phyloP scores from a whole-genome alignment of 1,284 basidiomycete genomes.

The Caloboletus inedulis region DNA sequence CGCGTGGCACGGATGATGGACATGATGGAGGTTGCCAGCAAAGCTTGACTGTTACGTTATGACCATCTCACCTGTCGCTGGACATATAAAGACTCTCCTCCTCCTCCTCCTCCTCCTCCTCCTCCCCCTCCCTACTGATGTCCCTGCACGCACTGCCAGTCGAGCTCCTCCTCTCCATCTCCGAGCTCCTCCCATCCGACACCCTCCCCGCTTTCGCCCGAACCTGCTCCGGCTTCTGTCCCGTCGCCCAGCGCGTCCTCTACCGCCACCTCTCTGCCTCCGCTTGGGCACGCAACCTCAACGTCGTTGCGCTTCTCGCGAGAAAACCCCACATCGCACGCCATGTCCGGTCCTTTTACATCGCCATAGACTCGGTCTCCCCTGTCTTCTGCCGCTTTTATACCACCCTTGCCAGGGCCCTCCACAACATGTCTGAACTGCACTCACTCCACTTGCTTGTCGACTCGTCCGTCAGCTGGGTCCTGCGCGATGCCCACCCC shows the following conservation, averaged over 20 bases:
- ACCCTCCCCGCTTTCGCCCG: slow-evolving; percentile 49
- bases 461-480: slow-evolving; percentile 49
- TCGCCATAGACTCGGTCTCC: slow-evolving; percentile 45
- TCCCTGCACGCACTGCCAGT: slow-evolving; percentile 43
- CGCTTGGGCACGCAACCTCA: slow-evolving; percentile 42
- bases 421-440: slow-evolving; percentile 57
- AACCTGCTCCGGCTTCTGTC: slow-evolving; percentile 41
- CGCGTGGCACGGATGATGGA: slow-evolving; percentile 2
- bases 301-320: slow-evolving; percentile 54
- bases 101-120: not conserved
- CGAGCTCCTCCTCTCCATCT: slow-evolving; percentile 53
- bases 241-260: slow-evolving; percentile 55
- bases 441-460: slow-evolving; percentile 55
- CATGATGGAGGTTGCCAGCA: slow-evolving; percentile 12
- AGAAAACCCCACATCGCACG: slow-evolving; percentile 49
- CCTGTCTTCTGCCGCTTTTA: slow-evolving; percentile 47
- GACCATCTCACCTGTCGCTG: not conserved
- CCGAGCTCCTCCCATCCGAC: slow-evolving; percentile 32
- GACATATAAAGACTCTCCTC: not conserved
- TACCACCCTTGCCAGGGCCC: slow-evolving; percentile 45
- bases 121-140: slow-evolving; percentile 1
- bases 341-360: slow-evolving; percentile 56
- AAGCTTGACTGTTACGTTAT: slow-evolving; percentile 9
- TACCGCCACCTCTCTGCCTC: slow-evolving; percentile 56
- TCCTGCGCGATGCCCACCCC: slow-evolving; percentile 39